phyloP scores from a whole-genome alignment of 257 asterid species.

The Thymus quinquecostatus region DNA sequence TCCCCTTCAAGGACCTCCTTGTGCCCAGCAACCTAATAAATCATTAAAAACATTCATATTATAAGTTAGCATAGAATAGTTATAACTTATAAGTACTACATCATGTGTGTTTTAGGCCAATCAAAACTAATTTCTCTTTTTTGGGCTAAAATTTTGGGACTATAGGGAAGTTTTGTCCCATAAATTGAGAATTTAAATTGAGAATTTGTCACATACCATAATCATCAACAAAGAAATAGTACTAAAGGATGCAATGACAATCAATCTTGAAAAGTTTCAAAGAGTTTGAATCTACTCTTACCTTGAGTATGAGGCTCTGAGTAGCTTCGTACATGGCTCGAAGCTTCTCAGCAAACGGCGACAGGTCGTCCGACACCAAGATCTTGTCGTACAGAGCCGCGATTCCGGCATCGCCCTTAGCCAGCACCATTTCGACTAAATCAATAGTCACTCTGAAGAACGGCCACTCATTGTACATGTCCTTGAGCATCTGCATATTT shows the following conservation, averaged over 20 bases:
- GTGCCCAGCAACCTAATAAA: slow-evolving; percentile 75
- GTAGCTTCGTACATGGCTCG: slow-evolving; percentile 67
- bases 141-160: too few relatives aligned
- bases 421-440: slow-evolving; percentile 83
- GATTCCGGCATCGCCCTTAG: slow-evolving; percentile 85
- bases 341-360: slow-evolving; percentile 62
- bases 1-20: slow-evolving; percentile 79
- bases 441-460: slow-evolving; percentile 87
- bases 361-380: slow-evolving; percentile 61
- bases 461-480: slow-evolving; percentile 87
- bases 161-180: too few relatives aligned
- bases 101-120: too few relatives aligned
- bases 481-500: slow-evolving; percentile 70
- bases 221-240: too few relatives aligned
- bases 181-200: too few relatives aligned
- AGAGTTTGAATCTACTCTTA: slow-evolving; percentile 15
- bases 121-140: too few relatives aligned
- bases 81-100: too few relatives aligned
- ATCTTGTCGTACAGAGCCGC: slow-evolving; percentile 77
- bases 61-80: too few relatives aligned
- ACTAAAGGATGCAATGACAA: too few relatives aligned
- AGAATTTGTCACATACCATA: too few relatives aligned
- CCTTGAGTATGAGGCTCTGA: slow-evolving; percentile 69
- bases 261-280: not conserved
- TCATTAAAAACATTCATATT: not conserved